Evolutionary conservation across 108 stramenopile genomes (phyloP).

Genomic region (Skeletonema marinoi): DNA sequence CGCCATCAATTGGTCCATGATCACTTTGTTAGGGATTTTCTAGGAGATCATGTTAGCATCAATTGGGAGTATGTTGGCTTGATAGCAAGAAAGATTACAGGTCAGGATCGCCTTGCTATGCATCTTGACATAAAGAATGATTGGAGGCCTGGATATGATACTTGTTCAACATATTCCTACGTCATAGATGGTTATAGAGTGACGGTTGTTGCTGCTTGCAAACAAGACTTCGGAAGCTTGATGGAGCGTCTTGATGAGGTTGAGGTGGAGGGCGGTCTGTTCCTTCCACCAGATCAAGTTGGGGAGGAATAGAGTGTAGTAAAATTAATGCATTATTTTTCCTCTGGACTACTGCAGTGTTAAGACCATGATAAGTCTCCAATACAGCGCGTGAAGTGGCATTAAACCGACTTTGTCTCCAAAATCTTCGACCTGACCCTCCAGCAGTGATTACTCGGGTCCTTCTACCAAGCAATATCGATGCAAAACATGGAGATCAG

Average conservation of each 20-base stretch:
- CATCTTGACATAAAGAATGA: background rate
- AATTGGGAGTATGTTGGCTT: constrained; percentile 1
- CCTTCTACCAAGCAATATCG: no score
- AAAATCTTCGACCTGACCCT: no score
- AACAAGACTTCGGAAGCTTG: background rate
- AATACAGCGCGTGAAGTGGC: no score
- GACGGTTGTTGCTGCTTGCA: background rate
- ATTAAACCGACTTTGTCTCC: no score
- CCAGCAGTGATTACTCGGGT: no score
- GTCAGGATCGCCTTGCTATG: background rate
- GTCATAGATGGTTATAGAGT: background rate
- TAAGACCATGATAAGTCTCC: no score
- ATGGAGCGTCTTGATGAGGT: background rate
- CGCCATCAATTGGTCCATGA: background rate
- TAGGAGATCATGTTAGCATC: background rate
- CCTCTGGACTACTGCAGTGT: no score
- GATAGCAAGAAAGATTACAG: background rate
- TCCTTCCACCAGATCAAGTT: no score
- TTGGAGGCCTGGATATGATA: background rate
- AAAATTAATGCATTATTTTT: no score
- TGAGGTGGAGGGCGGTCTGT: background rate
- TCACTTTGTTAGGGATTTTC: background rate
- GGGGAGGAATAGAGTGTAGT: no score
- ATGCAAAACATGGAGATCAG: no score
- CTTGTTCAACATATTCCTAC: background rate